Evolutionary conservation across 2,329 filamentous ascomycete species (phyloP).

Genomic region (Furcasterigmium sp.): DNA sequence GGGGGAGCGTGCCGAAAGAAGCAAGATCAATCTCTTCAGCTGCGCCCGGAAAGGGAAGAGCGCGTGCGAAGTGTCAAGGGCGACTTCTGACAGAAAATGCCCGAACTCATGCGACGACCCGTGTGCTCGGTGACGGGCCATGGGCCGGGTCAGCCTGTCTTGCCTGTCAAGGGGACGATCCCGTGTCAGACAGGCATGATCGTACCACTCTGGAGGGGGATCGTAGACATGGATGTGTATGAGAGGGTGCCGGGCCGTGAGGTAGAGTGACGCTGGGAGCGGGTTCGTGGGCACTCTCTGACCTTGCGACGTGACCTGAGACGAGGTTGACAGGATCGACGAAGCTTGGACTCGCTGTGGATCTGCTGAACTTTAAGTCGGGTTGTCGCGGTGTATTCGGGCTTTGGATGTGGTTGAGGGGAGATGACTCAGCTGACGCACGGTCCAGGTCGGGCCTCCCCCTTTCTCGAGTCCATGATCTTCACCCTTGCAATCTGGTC

Average conservation of each 20-base stretch:
- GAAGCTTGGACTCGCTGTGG: too few relatives aligned
- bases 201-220: background rate
- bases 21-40: background rate
- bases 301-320: background rate
- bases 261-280: background rate
- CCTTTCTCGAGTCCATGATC: too few relatives aligned
- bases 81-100: background rate
- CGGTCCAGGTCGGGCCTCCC: too few relatives aligned
- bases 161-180: too few relatives aligned
- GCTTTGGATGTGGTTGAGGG: too few relatives aligned
- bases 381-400: too few relatives aligned
- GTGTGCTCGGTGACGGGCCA: background rate
- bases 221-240: background rate
- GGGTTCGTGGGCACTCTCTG: background rate
- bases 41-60: background rate
- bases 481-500: too few relatives aligned
- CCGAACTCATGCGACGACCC: background rate
- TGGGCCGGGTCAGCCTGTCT: too few relatives aligned
- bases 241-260: background rate
- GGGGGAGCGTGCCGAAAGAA: background rate
- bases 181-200: background rate
- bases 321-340: background rate
- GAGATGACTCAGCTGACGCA: background rate
- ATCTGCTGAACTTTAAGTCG: too few relatives aligned
- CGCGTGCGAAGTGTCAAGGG: too few relatives aligned